Evolutionary conservation across 352 stramenopile species (phyloP).

Genomic region (Globisporangium lucens): DNA sequence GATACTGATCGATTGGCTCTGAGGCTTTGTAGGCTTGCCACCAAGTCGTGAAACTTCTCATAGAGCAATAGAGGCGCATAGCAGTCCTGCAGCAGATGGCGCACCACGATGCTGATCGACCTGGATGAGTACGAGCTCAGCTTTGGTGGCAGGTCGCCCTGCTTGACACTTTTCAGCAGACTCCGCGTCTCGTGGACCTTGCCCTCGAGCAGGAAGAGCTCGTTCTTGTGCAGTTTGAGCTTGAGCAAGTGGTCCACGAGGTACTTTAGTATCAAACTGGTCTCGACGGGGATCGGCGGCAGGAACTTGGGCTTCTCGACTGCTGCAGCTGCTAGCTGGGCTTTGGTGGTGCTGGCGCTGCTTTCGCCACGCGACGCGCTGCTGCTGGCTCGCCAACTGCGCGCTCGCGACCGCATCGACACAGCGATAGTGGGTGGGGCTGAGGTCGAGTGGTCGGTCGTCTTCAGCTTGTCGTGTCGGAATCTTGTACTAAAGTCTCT

Average conservation of each 20-base stretch:
- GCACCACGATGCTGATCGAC: conserved; percentile 24
- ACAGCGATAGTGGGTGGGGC: background rate
- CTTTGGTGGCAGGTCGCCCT: conserved; percentile 23
- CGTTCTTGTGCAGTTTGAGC: conserved; percentile 37
- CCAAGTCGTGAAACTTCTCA: conserved; percentile 6
- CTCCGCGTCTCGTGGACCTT: conserved; percentile 20
- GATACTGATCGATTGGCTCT: background rate
- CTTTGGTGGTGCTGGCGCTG: background rate
- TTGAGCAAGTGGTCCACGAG: conserved; percentile 31
- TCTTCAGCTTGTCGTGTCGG: no score
- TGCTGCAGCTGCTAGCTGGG: background rate
- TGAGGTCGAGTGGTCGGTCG: no score
- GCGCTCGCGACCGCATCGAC: background rate
- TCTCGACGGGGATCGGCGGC: conserved; percentile 19
- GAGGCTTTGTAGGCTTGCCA: background rate
- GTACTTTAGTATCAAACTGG: conserved; percentile 26
- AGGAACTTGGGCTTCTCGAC: conserved; percentile 10
- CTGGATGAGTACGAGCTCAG: conserved; percentile 29
- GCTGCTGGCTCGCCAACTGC: conserved; percentile 8
- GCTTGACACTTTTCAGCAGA: conserved; percentile 19
- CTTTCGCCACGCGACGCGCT: background rate
- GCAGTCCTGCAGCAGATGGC: conserved; percentile 17
- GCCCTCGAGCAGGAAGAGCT: conserved; percentile 28
- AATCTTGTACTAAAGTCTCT: no score
- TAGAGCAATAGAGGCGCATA: conserved; percentile 30